Evolutionary conservation across 139 green algal genomes (phyloP), one percentile per base, ranked within the genome.

Genomic region (Deuterostichococcus epilithicus): DNA sequence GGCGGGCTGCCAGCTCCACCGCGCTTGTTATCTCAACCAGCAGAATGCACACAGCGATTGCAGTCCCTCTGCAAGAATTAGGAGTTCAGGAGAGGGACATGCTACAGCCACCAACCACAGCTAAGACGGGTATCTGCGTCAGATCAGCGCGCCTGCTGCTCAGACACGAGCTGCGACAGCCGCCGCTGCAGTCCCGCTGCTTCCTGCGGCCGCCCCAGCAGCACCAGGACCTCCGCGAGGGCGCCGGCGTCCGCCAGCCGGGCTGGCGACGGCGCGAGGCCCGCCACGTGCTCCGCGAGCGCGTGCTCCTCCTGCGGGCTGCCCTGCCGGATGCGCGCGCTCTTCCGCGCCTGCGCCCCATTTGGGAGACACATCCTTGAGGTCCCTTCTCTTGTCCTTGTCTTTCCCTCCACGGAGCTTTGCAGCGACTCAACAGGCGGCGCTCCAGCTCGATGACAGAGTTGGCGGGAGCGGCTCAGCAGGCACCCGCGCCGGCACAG

Each of bases 181-280:
- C 73, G 74, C 47, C 82, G 78, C 83, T 97, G 93, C 75, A 97
- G 79, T 58, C 81, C 76, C 0, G 58, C 45, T 0, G 90, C 93
- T 68, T 96, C 92, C 0, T 44, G 39, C n/a, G 81, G 79, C 72
- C 96, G 91, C 1, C 88, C 75, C 73, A 97, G 77, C 70, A 94
- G 37, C 38, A 95, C 86, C 68, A 97, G 80, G 34, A 94, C 75
- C 83, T 97, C 92, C 0, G 78, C 72, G 58, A 97, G 85, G 77
- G 92, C 82, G 3, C 87, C 34, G 32, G 70, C 68, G 65, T 88
- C 70, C 20, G 35, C 32, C 3, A 73, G 74, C 25, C 79, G 45
- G 13, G 78, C 70, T 5, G 77, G 59, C 1, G 65, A 45, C 3
- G 84, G 83, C n/a, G 75, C 76, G 33, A 89, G 80, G 3, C 67